phyloP scores from a whole-genome alignment of 106 monocot genomes.

The Triglochin maritima region DNA sequence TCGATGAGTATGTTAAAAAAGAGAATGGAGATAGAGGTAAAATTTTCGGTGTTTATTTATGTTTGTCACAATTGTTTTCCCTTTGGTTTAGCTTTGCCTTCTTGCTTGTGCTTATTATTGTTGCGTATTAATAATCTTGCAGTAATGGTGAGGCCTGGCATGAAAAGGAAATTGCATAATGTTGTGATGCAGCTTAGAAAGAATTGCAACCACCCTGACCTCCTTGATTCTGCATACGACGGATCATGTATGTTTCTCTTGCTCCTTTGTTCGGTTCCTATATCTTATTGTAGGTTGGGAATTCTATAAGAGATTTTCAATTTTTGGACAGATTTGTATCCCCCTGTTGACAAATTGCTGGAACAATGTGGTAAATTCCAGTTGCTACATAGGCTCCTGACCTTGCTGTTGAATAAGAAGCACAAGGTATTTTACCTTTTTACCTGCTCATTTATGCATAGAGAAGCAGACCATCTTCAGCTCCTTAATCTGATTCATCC shows the following conservation, averaged over 20 bases:
- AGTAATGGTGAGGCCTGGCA: conserved; percentile 45
- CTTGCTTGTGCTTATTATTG: neutral
- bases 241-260: conserved; percentile 33
- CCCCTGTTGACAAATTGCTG: conserved; percentile 50
- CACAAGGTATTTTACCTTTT: conserved; percentile 49
- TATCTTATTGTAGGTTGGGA: no score
- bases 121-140: conserved; percentile 2
- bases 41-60: conserved; percentile 1
- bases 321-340: conserved; percentile 44
- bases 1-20: conserved; percentile 47
- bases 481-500: no score
- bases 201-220: conserved; percentile 93
- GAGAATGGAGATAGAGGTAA: conserved; percentile 28
- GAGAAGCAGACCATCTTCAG: no score
- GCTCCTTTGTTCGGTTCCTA: neutral
- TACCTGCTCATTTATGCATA: no score
- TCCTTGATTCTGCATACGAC: conserved; percentile 57
- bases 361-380: conserved; percentile 92
- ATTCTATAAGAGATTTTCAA: no score
- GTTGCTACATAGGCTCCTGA: conserved; percentile 58
- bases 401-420: conserved; percentile 50
- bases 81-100: neutral
- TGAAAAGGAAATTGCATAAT: conserved; percentile 70
- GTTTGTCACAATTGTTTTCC: neutral
- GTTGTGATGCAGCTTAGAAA: conserved; percentile 76